Percentiles rank a stretch among this genome's conserved stretches.
phyloP scores from a whole-genome alignment of 108 stramenopile species.

The Nitzschia inconspicua region DNA sequence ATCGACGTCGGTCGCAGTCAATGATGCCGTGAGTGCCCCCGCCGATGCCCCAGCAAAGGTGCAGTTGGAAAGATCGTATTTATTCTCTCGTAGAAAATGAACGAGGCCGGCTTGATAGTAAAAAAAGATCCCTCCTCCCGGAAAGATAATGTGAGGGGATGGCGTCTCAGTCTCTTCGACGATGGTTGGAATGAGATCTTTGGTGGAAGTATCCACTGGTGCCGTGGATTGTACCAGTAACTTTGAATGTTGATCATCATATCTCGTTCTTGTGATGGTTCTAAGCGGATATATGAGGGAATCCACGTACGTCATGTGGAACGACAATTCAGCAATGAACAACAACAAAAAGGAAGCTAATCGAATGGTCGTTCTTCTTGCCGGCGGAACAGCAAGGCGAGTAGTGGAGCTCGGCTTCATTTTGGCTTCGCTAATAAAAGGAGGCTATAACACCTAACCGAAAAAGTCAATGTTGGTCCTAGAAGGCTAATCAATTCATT shows the following conservation, averaged over 20 bases:
- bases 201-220: not conserved
- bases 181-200: not conserved
- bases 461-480: too few species aligned
- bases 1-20: slow-evolving; percentile 68
- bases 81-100: slow-evolving; percentile 55
- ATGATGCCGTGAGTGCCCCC: slow-evolving; percentile 80
- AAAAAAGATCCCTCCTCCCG: slow-evolving; percentile 88
- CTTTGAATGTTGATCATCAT: not conserved
- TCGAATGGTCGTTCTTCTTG: too few species aligned
- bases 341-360: too few species aligned
- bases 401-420: too few species aligned
- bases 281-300: too few species aligned
- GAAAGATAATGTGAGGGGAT: slow-evolving; percentile 57
- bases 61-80: slow-evolving; percentile 46
- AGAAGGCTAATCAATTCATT: too few species aligned
- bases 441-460: too few species aligned
- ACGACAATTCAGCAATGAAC: too few species aligned
- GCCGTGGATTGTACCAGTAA: not conserved
- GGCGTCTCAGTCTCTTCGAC: not conserved
- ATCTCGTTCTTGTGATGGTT: too few species aligned
- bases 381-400: too few species aligned
- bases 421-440: too few species aligned
- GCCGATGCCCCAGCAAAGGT: slow-evolving; percentile 81
- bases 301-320: too few species aligned
- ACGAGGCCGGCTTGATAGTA: slow-evolving; percentile 92